phyloP scores from a whole-genome alignment of 306 rosid genomes.

The Delonix regia region DNA sequence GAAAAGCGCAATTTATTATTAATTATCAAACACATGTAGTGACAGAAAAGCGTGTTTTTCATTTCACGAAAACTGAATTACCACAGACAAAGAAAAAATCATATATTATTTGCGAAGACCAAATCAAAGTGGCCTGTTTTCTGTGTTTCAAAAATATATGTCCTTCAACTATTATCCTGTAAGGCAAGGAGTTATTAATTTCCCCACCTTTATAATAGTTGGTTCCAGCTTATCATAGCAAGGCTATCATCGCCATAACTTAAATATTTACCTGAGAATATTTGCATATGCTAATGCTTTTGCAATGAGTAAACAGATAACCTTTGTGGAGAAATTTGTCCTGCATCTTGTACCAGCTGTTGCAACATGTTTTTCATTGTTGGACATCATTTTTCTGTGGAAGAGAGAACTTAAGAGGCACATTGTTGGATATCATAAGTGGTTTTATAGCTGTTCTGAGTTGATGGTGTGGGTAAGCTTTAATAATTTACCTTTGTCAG shows the following conservation, averaged over 20 bases:
- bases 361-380: slow-evolving; percentile 66
- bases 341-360: slow-evolving; percentile 62
- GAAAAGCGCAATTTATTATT: too few species aligned
- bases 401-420: slow-evolving; percentile 51
- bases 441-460: slow-evolving; percentile 73
- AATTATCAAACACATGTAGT: neutral
- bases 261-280: slow-evolving; percentile 1
- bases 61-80: neutral
- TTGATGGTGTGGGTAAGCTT: slow-evolving; percentile 82
- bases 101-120: neutral
- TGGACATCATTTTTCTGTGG: slow-evolving; percentile 61
- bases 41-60: neutral
- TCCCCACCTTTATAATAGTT: neutral
- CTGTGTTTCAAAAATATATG: neutral
- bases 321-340: slow-evolving; percentile 47
- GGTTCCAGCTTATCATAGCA: neutral
- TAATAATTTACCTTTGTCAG: slow-evolving; percentile 15
- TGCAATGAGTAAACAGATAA: slow-evolving; percentile 48
- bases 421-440: slow-evolving; percentile 55
- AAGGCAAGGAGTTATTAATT: neutral
- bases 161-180: slow-evolving; percentile 8
- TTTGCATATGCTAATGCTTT: slow-evolving; percentile 37
- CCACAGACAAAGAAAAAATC: neutral
- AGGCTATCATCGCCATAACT: neutral
- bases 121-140: neutral